Percentiles rank a stretch among this genome's conserved stretches.
These are phyloP conservation scores for Mimosa pudica DNA, from an alignment of 306 rosid genomes.

Conservation along the genomic window DNA sequence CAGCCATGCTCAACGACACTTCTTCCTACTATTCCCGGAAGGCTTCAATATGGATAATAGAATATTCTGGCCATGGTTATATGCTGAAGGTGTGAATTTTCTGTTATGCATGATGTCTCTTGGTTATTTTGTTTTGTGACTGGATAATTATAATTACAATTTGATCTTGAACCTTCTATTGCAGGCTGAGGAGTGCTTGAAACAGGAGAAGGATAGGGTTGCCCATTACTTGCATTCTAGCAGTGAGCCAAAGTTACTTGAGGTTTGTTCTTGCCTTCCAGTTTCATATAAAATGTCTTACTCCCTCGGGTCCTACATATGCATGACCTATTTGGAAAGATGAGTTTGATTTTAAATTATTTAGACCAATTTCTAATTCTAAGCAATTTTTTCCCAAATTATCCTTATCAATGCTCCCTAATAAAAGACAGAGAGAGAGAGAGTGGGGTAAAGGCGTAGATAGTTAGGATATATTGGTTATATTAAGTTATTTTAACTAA, in stretches of 20 bases:
- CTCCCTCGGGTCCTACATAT: no score
- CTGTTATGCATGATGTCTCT: constrained; percentile 10
- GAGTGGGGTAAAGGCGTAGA: no score
- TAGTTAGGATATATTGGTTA: no score
- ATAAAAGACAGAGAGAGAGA: no score
- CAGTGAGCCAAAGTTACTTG: constrained; percentile 61
- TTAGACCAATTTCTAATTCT: no score
- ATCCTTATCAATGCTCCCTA: no score
- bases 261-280: constrained; percentile 41
- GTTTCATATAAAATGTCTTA: neutral
- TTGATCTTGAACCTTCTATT: constrained; percentile 29
- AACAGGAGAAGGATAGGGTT: constrained; percentile 68
- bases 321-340: no score
- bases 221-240: constrained; percentile 61
- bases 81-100: constrained; percentile 59
- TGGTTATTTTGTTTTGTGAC: neutral
- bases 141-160: neutral
- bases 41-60: constrained; percentile 83
- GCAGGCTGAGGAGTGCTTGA: constrained; percentile 66
- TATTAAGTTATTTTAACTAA: no score
- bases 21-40: constrained; percentile 81
- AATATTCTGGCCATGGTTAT: constrained; percentile 84
- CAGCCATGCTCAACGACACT: constrained; percentile 67
- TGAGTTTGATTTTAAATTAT: no score
- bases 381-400: no score